Base-by-base conservation (phyloP, 495 filamentous ascomycete species). In the Hyaloscypha bicolor region DNA sequence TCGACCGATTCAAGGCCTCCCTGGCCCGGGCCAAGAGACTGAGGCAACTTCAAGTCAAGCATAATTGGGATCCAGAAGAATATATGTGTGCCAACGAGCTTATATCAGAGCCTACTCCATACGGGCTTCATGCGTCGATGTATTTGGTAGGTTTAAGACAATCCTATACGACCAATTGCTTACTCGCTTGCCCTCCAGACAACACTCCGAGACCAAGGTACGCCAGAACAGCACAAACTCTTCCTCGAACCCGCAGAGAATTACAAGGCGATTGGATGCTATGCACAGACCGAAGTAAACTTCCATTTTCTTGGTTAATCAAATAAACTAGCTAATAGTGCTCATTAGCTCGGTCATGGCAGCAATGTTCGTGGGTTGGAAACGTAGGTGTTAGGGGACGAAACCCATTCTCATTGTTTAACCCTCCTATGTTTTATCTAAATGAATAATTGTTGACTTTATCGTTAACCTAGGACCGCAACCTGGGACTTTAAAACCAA, bases 341-440 rank as follows among this genome's bases (percentile, higher is more conserved):
- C 11, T 14, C 16, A 14, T 4, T 19, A 48, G 73, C 71, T 93
- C 22, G 90, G 90, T 16, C 90, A 93, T 72, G 90, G 90, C 5
- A 89, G 84, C 14, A 92, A 92, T 69, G 90, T 92, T 16, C 83
- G 89, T 66, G 90, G 90, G 22, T 77, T 92, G 48, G 88, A 92
- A 76, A 92, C 90, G 21, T 48, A 14, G 16, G 42, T 48, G 42
- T 48, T 6, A 37, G 12, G 6, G 35, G 35, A 37, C 35, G 1
- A 12, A 37, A 8, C 35, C 35, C 6, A 37, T 37, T 37, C 12
- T 37, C 35, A 37, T 37, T 37, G 35, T 37, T 37, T 37, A 8
- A 37, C 35, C 35, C 35, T 37, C 35, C 35, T 37, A 12, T 1
- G 12, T 25, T 37, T 12, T 37, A 37, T 37, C 25, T 37, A 37